Evolutionary conservation across 768 basidiomycete genomes (phyloP).

Genomic region (Ephemerocybe angulata): DNA sequence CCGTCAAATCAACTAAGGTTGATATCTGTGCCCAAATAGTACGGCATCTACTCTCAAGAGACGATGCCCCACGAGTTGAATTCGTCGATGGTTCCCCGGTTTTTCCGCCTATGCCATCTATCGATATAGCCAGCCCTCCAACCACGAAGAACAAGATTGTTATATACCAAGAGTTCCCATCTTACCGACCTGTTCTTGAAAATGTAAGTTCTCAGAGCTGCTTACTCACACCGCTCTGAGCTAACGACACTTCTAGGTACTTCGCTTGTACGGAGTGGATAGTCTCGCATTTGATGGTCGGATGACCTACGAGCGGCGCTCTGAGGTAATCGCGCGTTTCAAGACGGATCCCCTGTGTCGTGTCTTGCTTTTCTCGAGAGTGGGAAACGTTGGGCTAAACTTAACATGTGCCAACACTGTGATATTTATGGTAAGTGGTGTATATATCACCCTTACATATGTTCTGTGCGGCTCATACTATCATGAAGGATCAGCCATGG

Average conservation of each 20-base stretch:
- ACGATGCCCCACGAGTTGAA: not conserved
- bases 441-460: not conserved
- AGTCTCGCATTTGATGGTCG: conserved; percentile 14
- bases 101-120: not conserved
- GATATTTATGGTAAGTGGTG: conserved; percentile 24
- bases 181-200: conserved; percentile 13
- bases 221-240: not conserved
- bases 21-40: conserved; percentile 7
- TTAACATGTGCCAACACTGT: conserved; percentile 17
- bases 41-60: conserved; percentile 1
- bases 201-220: conserved; percentile 10
- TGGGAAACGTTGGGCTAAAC: conserved; percentile 22
- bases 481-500: conserved; percentile 9
- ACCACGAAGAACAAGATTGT: not conserved
- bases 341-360: conserved; percentile 4
- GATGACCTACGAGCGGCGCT: conserved; percentile 7
- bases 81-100: not conserved
- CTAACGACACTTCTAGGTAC: not conserved
- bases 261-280: not conserved
- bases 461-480: not conserved
- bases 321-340: conserved; percentile 13
- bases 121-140: not conserved
- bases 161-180: conserved; percentile 17
- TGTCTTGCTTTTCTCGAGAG: conserved; percentile 20
- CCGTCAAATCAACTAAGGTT: conserved; percentile 17